These are phyloP conservation scores for Tremella yokohamensis DNA, from an alignment of 768 basidiomycete species.

Conservation along the genomic window DNA sequence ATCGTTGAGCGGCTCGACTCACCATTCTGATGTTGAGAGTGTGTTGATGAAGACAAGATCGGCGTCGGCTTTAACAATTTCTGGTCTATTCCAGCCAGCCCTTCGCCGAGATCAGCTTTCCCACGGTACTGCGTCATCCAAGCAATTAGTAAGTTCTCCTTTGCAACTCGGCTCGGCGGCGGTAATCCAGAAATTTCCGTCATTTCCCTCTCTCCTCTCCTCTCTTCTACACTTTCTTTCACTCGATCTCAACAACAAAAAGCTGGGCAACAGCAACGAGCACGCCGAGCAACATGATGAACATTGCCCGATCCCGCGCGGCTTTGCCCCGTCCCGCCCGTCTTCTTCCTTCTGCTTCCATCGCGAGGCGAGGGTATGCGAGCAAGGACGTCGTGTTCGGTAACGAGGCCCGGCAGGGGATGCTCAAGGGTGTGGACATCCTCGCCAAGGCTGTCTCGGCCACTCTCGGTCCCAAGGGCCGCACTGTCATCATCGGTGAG, in stretches of 20 bases:
- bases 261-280: slow-evolving; percentile 1
- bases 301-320: slow-evolving; percentile 34
- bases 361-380: slow-evolving; percentile 41
- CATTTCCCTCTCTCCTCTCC: slow-evolving; percentile 3
- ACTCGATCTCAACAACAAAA: slow-evolving; percentile 4
- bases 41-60: not conserved
- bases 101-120: slow-evolving; percentile 20
- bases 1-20: slow-evolving; percentile 9
- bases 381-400: slow-evolving; percentile 91
- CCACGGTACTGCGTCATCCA: slow-evolving; percentile 20
- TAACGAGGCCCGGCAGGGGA: slow-evolving; percentile 88
- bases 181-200: slow-evolving; percentile 10
- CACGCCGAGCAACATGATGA: slow-evolving; percentile 6
- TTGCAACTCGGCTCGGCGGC: slow-evolving; percentile 3
- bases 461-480: slow-evolving; percentile 95
- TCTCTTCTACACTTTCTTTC: slow-evolving; percentile 6
- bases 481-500: slow-evolving; percentile 96
- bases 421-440: slow-evolving; percentile 92
- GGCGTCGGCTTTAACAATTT: not conserved
- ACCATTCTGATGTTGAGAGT: slow-evolving; percentile 21
- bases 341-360: slow-evolving; percentile 31
- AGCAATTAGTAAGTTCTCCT: not conserved
- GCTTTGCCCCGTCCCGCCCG: slow-evolving; percentile 45
- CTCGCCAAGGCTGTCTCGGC: slow-evolving; percentile 95
- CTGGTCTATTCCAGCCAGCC: slow-evolving; percentile 16